Evolutionary conservation across 352 stramenopile genomes (phyloP).

Genomic region (Albugo candida): DNA sequence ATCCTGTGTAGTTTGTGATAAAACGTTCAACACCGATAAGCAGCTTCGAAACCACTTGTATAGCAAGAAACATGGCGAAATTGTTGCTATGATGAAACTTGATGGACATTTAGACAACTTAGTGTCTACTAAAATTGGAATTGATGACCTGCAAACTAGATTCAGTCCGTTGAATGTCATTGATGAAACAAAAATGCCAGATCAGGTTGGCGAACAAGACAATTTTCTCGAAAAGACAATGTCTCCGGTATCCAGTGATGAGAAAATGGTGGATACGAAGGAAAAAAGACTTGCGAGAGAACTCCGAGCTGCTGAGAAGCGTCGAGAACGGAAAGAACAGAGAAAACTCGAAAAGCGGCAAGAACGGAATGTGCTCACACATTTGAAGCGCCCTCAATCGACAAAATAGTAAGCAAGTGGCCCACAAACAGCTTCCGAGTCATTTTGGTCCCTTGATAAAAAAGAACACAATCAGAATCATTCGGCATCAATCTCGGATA

Average conservation of each 20-base stretch:
- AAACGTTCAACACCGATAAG: conserved; percentile 70
- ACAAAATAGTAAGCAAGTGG: neutral
- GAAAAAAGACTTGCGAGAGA: conserved; percentile 44
- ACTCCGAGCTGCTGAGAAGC: conserved; percentile 56
- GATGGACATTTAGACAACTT: conserved; percentile 18
- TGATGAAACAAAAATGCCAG: neutral
- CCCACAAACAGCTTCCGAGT: neutral
- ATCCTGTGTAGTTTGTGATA: conserved; percentile 60
- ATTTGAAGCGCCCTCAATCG: too few relatives aligned
- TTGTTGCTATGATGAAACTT: conserved; percentile 47
- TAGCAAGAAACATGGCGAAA: conserved; percentile 69
- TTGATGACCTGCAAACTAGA: conserved; percentile 16
- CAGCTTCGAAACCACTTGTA: conserved; percentile 61
- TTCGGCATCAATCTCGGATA: too few relatives aligned
- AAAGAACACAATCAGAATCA: too few relatives aligned
- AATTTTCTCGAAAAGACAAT: neutral
- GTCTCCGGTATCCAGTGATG: neutral
- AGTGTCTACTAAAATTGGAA: conserved; percentile 43
- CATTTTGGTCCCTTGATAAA: too few relatives aligned
- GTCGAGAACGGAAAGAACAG: conserved; percentile 58
- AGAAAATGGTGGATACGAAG: conserved; percentile 10
- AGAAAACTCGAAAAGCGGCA: conserved; percentile 70
- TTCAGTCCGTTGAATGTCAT: conserved; percentile 14
- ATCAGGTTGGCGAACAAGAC: conserved; percentile 4
- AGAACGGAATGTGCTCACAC: conserved; percentile 26